These are phyloP conservation scores for Aschersonia sp. DNA, from an alignment of 2,329 filamentous ascomycete species.

Conservation along the genomic window DNA sequence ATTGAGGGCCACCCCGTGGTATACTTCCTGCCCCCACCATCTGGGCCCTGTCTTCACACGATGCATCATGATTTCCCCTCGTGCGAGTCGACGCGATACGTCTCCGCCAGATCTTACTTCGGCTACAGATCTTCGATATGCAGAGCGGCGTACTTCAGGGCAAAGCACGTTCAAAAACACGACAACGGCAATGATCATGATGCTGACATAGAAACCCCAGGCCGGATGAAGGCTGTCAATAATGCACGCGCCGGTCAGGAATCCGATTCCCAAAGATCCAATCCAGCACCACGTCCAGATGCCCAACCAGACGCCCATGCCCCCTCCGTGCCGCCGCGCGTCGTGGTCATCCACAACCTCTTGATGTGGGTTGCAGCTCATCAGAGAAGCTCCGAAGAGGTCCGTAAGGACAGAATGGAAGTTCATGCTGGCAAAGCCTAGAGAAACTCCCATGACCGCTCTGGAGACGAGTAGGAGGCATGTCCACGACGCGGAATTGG, in stretches of 20 bases:
- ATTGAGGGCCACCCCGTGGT: conserved; percentile 52
- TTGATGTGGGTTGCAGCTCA: conserved; percentile 58
- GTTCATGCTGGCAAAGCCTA: conserved; percentile 69
- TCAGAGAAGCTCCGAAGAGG: conserved; percentile 61
- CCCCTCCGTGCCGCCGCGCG: conserved; percentile 59
- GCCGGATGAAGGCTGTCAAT: conserved; percentile 49
- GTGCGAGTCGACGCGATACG: conserved; percentile 44
- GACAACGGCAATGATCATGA: conserved; percentile 50
- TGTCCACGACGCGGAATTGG: conserved; percentile 39
- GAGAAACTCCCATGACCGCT: conserved; percentile 48
- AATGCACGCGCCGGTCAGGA: conserved; percentile 54
- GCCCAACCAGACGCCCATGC: conserved; percentile 67
- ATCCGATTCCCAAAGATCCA: conserved; percentile 57
- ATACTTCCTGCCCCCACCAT: conserved; percentile 67
- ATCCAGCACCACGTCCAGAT: conserved; percentile 68
- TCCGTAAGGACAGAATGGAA: conserved; percentile 58
- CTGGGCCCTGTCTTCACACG: conserved; percentile 54
- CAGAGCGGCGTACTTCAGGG: conserved; percentile 57
- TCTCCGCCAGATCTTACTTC: conserved; percentile 42
- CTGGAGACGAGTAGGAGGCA: conserved; percentile 48
- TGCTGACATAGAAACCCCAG: conserved; percentile 65
- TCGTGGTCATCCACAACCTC: conserved; percentile 54
- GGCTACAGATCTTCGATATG: conserved; percentile 52
- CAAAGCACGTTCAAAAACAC: conserved; percentile 56
- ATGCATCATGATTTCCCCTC: conserved; percentile 66